A percentile compares a stretch with the other conserved stretches of the same genome.
phyloP scores from a whole-genome alignment of 768 basidiomycete genomes.

The Roridomyces roridus region DNA sequence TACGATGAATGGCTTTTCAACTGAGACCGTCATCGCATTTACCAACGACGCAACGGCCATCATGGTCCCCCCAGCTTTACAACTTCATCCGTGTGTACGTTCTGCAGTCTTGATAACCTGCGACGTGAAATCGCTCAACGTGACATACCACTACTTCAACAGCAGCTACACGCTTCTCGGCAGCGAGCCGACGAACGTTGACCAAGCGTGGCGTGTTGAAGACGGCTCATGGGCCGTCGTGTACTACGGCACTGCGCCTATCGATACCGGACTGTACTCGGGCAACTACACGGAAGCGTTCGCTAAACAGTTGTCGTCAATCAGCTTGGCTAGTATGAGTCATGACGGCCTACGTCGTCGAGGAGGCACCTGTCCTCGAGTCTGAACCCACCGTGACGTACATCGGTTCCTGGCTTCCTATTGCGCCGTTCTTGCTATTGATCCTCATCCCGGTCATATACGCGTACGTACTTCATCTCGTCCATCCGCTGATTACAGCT shows the following conservation, averaged over 20 bases:
- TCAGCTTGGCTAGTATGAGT: background rate
- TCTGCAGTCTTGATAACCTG: background rate
- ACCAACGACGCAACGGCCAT: conserved; percentile 14
- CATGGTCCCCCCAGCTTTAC: conserved; percentile 15
- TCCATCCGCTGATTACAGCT: background rate
- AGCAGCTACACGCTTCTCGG: background rate
- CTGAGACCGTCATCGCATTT: background rate
- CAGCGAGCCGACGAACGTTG: background rate
- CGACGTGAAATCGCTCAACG: background rate
- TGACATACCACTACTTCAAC: background rate
- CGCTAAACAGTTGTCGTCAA: background rate
- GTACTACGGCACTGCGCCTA: background rate
- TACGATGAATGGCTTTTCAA: conserved; percentile 5
- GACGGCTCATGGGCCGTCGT: background rate
- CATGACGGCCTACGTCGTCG: background rate
- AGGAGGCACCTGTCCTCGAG: background rate
- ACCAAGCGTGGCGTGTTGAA: background rate
- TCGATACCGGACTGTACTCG: background rate
- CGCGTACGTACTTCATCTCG: background rate
- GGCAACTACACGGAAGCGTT: background rate
- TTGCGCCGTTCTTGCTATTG: background rate
- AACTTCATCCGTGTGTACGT: too few species aligned
- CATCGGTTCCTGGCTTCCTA: background rate
- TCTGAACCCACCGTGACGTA: background rate
- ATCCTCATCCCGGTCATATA: background rate